These are phyloP conservation scores for Gracilaria vermiculophylla DNA, from an alignment of 23 red algal genomes.

Conservation along the genomic window DNA sequence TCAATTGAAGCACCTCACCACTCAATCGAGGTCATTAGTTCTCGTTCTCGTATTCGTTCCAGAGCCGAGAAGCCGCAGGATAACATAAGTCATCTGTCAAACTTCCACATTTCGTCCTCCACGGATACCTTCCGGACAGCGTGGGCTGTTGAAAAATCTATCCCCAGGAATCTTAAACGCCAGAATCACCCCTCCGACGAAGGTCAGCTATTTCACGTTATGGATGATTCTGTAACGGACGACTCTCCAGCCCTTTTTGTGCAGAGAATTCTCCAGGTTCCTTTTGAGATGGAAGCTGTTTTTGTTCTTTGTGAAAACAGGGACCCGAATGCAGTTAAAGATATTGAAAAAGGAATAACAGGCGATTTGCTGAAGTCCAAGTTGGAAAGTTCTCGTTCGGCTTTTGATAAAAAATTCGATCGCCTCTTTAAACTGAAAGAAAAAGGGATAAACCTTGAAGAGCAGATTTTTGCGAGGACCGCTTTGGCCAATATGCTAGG, in stretches of 20 bases:
- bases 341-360: constrained; percentile 5
- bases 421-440: constrained; percentile 41
- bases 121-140: neutral
- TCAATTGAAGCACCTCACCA: neutral
- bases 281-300: constrained; percentile 74
- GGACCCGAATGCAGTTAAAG: neutral
- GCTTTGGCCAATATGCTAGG: constrained; percentile 85
- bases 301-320: constrained; percentile 42
- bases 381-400: constrained; percentile 6
- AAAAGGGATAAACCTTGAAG: constrained; percentile 19
- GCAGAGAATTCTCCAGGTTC: constrained; percentile 61
- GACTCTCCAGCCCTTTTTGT: constrained; percentile 25
- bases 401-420: constrained; percentile 61
- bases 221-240: constrained; percentile 20
- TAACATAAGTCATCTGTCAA: neutral
- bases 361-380: constrained; percentile 8
- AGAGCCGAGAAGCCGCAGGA: constrained; percentile 7
- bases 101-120: constrained; percentile 32
- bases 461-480: constrained; percentile 39
- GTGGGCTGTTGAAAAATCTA: constrained; percentile 56
- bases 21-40: neutral
- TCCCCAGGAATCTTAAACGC: constrained; percentile 3
- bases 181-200: neutral
- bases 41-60: constrained; percentile 34
- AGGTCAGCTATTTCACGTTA: neutral